Percentiles rank a stretch among this genome's conserved stretches.
Conservation (phyloP, 2,329 filamentous ascomycete genomes). For the Phymatotrichopsis omnivora region DNA sequence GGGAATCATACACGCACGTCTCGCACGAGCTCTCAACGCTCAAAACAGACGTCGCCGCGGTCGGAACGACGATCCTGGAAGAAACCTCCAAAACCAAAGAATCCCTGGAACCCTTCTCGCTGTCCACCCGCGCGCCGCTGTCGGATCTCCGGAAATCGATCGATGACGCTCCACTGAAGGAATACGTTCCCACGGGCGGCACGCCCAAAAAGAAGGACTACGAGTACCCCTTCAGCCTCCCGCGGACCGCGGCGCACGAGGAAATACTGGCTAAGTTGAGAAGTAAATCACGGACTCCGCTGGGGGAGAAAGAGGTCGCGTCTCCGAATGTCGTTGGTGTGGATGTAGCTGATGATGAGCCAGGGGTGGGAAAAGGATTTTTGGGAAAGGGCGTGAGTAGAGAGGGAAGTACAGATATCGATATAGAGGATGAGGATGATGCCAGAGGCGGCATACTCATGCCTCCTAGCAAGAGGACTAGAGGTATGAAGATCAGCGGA, state of each 20-base stretch:
- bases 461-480: constrained; percentile 20
- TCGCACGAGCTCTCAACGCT: constrained; percentile 59
- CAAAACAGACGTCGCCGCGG: constrained; percentile 54
- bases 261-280: constrained; percentile 21
- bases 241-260: constrained; percentile 53
- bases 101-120: constrained; percentile 50
- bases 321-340: constrained; percentile 16
- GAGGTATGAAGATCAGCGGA: constrained; percentile 19
- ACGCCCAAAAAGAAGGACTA: constrained; percentile 78
- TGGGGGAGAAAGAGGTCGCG: constrained; percentile 24
- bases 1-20: constrained; percentile 62
- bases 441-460: too few relatives aligned
- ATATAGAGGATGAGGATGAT: constrained; percentile 2
- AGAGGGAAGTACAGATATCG: constrained; percentile 1
- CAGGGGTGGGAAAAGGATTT: too few relatives aligned
- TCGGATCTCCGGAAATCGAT: constrained; percentile 61
- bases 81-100: constrained; percentile 47
- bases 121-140: constrained; percentile 48
- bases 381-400: constrained; percentile 7
- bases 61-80: constrained; percentile 55
- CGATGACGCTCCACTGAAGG: constrained; percentile 52
- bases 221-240: constrained; percentile 66
- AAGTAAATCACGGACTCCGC: constrained; percentile 12
- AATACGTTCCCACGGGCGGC: constrained; percentile 75
- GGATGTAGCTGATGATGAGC: too few relatives aligned